A percentile compares a stretch with the other conserved stretches of the same genome.
Conservation (phyloP, 768 basidiomycete genomes). For the Pleurotus ostreatus region DNA sequence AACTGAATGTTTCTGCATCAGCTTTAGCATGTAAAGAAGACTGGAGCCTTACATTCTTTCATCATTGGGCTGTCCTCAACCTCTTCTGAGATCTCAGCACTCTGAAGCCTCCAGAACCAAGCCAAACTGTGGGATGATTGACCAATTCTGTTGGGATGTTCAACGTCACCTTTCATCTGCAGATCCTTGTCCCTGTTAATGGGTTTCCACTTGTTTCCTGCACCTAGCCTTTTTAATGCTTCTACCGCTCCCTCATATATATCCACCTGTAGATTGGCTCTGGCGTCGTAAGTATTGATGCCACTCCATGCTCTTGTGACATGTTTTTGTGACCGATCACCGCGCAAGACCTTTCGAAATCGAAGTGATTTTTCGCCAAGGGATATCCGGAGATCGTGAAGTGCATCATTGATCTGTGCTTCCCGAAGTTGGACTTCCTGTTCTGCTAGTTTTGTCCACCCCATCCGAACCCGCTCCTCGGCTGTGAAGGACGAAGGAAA, state of each 20-base stretch:
- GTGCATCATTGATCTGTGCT: conserved; percentile 13
- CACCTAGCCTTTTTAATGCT: neutral
- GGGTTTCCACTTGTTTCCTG: neutral
- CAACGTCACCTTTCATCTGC: conserved; percentile 3
- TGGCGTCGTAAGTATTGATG: neutral
- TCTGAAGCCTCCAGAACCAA: conserved; percentile 9
- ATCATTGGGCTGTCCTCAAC: neutral
- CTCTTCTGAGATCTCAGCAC: neutral
- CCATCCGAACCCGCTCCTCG: conserved; percentile 8
- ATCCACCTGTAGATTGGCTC: neutral
- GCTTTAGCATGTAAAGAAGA: neutral
- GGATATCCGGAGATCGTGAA: conserved; percentile 14
- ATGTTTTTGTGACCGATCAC: neutral
- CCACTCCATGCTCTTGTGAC: conserved; percentile 3
- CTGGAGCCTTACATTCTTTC: conserved; percentile 8
- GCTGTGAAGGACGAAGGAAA: conserved; percentile 9
- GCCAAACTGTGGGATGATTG: conserved; percentile 1
- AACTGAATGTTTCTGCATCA: conserved; percentile 7
- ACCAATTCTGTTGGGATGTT: conserved; percentile 4
- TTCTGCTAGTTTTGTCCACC: conserved; percentile 11
- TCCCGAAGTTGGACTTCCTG: conserved; percentile 14
- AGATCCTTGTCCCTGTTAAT: neutral
- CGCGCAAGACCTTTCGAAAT: conserved; percentile 2
- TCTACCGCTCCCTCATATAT: neutral
- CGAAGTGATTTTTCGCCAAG: conserved; percentile 1